Base-by-base conservation (phyloP, 1,284 basidiomycete species). In the Naganishia albida region DNA sequence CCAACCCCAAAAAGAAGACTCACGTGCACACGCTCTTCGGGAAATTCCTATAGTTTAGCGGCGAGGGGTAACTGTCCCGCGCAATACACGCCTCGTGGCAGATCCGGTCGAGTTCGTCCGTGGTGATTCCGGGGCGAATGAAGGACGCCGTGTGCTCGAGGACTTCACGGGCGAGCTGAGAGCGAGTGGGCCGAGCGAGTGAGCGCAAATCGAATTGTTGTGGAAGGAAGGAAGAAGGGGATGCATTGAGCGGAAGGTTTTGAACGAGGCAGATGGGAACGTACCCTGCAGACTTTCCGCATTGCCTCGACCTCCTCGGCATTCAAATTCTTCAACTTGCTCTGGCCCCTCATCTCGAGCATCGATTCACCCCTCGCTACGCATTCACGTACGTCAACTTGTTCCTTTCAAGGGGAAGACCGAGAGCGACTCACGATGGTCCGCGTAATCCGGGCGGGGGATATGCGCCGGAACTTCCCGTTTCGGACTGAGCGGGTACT, bases 11-110 rank as follows among this genome's bases (percentile, higher is more conserved):
- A 52, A 57, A 65, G 62, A 53, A 30, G 30, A 85, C 89, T 74
- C 80, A 90, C 87, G 90, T 95, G 88, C 96, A 99, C 53, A 97
- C 87, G 50, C 92, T 96, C 82, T 98, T 97, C 28, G 95, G 95
- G 77, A 89, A 99, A 57, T 85, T 84, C 69, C 89, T 86, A 80
- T 99, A 99, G 75, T 93, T 93, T 63, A 99, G 82, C 42, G 96
- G 91, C 40, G 90, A 93, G 3, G 96, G 96, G 79, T 99, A 99
- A 51, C 91, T 87, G 72, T 92, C 87, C 62, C 94, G 85, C 80
- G 95, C 90, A 71, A 99, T 88, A 70, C 85, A 90, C 20, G 90
- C 96, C 69, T 91, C 86, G 80, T 99, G 95, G n/a, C 96, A 93
- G 71, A 98, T 88, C 70, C 87, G 87, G 79, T 99, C 96, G 62